Conservation (phyloP, 31 red algal genomes). For the Bonnemaisonia californica region DNA sequence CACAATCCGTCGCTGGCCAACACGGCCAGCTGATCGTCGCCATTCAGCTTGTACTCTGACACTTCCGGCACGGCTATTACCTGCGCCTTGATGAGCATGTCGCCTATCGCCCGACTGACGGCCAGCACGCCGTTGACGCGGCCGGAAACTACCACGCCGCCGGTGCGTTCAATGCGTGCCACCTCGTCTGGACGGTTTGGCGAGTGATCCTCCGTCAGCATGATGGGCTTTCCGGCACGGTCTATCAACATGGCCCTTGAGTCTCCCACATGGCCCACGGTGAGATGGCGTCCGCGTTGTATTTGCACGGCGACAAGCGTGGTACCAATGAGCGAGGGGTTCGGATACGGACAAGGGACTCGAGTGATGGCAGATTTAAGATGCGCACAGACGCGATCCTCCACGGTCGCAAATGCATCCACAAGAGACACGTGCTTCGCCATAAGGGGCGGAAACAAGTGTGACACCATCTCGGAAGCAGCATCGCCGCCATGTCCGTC, state of each 20-base stretch:
- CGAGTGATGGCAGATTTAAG: background rate
- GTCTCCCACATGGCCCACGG: slow-evolving; percentile 57
- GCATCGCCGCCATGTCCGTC: slow-evolving; percentile 44
- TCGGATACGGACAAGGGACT: background rate
- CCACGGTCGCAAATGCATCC: slow-evolving; percentile 34
- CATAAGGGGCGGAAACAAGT: slow-evolving; percentile 9
- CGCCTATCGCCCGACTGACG: slow-evolving; percentile 61
- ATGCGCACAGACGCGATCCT: background rate
- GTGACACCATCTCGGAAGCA: background rate
- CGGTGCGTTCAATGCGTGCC: slow-evolving; percentile 41
- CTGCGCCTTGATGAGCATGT: slow-evolving; percentile 35
- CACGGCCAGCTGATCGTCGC: slow-evolving; percentile 46
- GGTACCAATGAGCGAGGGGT: slow-evolving; percentile 6
- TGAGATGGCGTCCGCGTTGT: slow-evolving; percentile 1
- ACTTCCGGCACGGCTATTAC: slow-evolving; percentile 53
- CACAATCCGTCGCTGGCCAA: slow-evolving; percentile 64
- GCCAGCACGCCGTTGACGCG: slow-evolving; percentile 44
- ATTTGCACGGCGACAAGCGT: slow-evolving; percentile 38
- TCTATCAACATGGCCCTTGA: slow-evolving; percentile 35
- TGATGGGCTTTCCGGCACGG: slow-evolving; percentile 8
- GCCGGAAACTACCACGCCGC: slow-evolving; percentile 40
- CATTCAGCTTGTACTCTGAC: background rate
- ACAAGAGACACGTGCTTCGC: background rate
- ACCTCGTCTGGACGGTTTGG: slow-evolving; percentile 44
- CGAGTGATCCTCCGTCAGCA: slow-evolving; percentile 53